These are phyloP conservation scores for Halophytophthora polymorphica DNA, from an alignment of 352 stramenopile species.

Conservation along the genomic window DNA sequence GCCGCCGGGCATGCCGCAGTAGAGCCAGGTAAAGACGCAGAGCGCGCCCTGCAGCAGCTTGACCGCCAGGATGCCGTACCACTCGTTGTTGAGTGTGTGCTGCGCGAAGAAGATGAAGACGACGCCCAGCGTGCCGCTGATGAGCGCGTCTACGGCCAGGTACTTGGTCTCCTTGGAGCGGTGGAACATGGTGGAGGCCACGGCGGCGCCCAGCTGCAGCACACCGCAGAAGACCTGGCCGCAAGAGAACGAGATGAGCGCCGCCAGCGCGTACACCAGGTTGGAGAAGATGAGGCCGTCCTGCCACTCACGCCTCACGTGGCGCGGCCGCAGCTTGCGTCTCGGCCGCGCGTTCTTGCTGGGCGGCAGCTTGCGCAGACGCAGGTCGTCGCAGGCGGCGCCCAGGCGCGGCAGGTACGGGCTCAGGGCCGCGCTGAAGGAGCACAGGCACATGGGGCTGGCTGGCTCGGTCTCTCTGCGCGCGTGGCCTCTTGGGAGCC, in stretches of 20 bases:
- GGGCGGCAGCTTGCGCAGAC: conserved; percentile 34
- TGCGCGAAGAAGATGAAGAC: conserved; percentile 68
- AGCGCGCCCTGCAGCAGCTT: conserved; percentile 52
- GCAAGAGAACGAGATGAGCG: conserved; percentile 65
- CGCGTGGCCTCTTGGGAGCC: too few relatives aligned
- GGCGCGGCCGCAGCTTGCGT: conserved; percentile 39
- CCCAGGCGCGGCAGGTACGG: conserved; percentile 35
- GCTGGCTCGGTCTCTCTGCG: too few relatives aligned
- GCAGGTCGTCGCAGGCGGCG: conserved; percentile 23
- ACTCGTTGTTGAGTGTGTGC: conserved; percentile 68
- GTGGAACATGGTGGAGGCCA: conserved; percentile 78
- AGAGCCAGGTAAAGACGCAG: conserved; percentile 78
- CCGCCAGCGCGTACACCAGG: conserved; percentile 69
- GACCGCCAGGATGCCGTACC: conserved; percentile 70
- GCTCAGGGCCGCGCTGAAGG: conserved; percentile 19
- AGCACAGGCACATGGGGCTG: conserved; percentile 29
- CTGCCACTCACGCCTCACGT: conserved; percentile 59
- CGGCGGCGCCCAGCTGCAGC: conserved; percentile 63
- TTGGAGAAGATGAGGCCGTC: conserved; percentile 84
- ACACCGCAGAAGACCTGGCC: conserved; percentile 70
- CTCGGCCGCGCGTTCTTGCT: conserved; percentile 30
- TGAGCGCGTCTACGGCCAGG: conserved; percentile 70
- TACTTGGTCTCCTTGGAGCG: conserved; percentile 84
- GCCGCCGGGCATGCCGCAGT: conserved; percentile 72
- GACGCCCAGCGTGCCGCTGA: conserved; percentile 66